Conservation (phyloP, 108 stramenopile genomes). For the Pseudonitzschia pungens region DNA sequence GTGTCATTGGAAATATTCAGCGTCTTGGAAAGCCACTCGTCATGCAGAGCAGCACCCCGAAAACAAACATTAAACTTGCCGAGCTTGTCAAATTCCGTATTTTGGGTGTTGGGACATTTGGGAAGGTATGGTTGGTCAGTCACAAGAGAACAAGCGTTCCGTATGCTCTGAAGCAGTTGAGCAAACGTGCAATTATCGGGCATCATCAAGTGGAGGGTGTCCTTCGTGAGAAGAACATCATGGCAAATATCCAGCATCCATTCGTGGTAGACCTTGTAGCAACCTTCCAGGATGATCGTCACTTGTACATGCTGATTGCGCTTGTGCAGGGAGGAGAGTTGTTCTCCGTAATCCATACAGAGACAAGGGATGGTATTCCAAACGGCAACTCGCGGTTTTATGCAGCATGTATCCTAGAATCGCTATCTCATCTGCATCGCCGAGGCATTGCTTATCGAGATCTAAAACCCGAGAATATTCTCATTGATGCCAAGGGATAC, state of each 20-base stretch:
- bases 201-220: constrained; percentile 97
- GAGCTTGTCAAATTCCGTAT: constrained; percentile 88
- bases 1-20: constrained; percentile 70
- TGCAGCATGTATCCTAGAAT: constrained; percentile 82
- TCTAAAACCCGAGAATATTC: constrained; percentile 88
- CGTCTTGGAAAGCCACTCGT: constrained; percentile 62
- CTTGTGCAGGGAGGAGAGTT: constrained; percentile 93
- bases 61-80: constrained; percentile 60
- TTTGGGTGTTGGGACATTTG: constrained; percentile 98
- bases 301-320: constrained; percentile 90
- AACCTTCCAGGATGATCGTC: constrained; percentile 88
- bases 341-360: constrained; percentile 91
- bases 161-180: constrained; percentile 91
- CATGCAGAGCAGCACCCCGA: constrained; percentile 42
- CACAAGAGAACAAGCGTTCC: constrained; percentile 77
- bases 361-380: constrained; percentile 88
- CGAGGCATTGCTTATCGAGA: constrained; percentile 93
- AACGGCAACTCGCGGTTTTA: constrained; percentile 87
- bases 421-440: constrained; percentile 68
- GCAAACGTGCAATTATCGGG: constrained; percentile 95
- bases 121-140: constrained; percentile 97
- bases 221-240: constrained; percentile 89
- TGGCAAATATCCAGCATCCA: constrained; percentile 89
- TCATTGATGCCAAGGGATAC: constrained; percentile 90
- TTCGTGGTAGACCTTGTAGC: constrained; percentile 90